A percentile compares a stretch with the other conserved stretches of the same genome.
These are phyloP conservation scores for Hortiboletus flavorubellus DNA, from an alignment of 768 basidiomycete species.

Conservation along the genomic window DNA sequence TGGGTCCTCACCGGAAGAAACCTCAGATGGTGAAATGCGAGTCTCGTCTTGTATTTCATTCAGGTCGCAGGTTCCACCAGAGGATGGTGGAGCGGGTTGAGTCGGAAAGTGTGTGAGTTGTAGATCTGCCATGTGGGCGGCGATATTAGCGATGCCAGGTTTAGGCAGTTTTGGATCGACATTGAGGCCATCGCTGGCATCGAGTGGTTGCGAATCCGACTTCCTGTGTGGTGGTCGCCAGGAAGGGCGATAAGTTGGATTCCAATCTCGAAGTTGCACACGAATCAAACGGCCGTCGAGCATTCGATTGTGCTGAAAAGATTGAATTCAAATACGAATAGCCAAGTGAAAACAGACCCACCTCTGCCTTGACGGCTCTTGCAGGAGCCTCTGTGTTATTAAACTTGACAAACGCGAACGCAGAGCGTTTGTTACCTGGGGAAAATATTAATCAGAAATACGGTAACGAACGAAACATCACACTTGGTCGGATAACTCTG, in stretches of 20 bases:
- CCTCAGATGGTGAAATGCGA: not conserved
- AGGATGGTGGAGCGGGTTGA: not conserved
- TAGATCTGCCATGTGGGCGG: conserved; percentile 10
- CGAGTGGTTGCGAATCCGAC: conserved; percentile 24
- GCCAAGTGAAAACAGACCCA: conserved; percentile 22
- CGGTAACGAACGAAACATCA: conserved; percentile 20
- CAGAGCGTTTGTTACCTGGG: conserved; percentile 59
- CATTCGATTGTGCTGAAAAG: conserved; percentile 63
- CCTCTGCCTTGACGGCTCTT: conserved; percentile 66
- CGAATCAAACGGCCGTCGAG: conserved; percentile 70
- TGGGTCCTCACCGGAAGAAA: not conserved
- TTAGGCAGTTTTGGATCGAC: conserved; percentile 12
- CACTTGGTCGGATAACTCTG: conserved; percentile 64
- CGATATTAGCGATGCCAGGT: conserved; percentile 6
- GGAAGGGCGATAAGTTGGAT: conserved; percentile 47
- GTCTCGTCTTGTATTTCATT: conserved; percentile 19
- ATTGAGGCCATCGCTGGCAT: conserved; percentile 5
- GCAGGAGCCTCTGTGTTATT: conserved; percentile 58
- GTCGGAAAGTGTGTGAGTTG: conserved; percentile 4
- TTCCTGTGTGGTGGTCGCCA: conserved; percentile 40
- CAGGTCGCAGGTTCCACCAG: conserved; percentile 11
- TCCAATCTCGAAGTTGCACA: conserved; percentile 70
- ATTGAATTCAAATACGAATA: conserved; percentile 1
- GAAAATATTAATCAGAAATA: not conserved
- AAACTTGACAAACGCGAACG: conserved; percentile 78